Percentiles rank a stretch among this genome's conserved stretches.
These are phyloP conservation scores for Phialophora verrucosa DNA, from an alignment of 2,329 filamentous ascomycete genomes.

Conservation along the genomic window DNA sequence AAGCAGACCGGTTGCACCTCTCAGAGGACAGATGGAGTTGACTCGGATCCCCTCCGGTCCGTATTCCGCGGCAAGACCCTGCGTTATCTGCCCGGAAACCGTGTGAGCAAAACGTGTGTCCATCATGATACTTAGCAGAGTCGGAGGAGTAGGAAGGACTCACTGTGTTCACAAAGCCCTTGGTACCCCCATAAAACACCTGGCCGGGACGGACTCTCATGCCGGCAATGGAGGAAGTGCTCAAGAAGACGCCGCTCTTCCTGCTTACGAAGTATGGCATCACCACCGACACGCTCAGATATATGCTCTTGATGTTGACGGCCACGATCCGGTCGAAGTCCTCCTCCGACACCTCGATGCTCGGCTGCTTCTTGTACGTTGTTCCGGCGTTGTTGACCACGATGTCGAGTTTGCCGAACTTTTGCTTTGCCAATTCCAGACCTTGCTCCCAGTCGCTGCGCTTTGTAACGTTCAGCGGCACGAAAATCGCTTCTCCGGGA, in stretches of 20 bases:
- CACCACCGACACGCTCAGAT: conserved; percentile 27
- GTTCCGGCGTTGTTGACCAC: conserved; percentile 59
- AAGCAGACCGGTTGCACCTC: conserved; percentile 66
- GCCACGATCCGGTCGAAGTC: conserved; percentile 58
- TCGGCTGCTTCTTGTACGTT: conserved; percentile 51
- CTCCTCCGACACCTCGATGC: conserved; percentile 51
- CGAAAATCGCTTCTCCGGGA: conserved; percentile 14
- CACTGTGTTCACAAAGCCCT: conserved; percentile 68
- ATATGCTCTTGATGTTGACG: conserved; percentile 46
- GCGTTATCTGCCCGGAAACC: conserved; percentile 15
- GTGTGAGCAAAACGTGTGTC: not conserved
- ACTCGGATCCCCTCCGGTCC: conserved; percentile 74
- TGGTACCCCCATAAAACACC: conserved; percentile 61
- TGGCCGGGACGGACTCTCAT: conserved; percentile 30
- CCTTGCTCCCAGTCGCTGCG: conserved; percentile 39
- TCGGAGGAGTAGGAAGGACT: conserved; percentile 39
- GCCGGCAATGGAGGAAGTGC: conserved; percentile 30
- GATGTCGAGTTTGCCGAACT: conserved; percentile 56
- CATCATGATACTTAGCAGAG: not conserved
- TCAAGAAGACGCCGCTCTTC: conserved; percentile 31
- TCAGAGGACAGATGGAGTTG: conserved; percentile 71
- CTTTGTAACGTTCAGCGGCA: conserved; percentile 25
- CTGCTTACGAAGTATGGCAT: conserved; percentile 21
- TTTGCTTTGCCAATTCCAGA: conserved; percentile 48
- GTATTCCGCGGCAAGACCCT: conserved; percentile 70